These are phyloP conservation scores for Yamadazyma olivae DNA, from an alignment of 805 yeast species.

Conservation along the genomic window DNA sequence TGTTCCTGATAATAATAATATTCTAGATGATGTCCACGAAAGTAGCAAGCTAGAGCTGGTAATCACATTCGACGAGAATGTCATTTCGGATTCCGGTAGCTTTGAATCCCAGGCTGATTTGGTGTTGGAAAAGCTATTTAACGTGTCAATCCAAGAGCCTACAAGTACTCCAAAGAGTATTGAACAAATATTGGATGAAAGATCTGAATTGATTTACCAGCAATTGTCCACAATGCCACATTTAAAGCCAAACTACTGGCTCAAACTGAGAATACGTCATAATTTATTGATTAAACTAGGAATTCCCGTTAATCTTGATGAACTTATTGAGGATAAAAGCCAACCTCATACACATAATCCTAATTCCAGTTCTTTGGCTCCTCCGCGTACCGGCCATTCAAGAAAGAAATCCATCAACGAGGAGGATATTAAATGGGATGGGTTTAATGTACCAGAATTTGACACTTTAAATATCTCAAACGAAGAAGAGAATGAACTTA, in stretches of 20 bases:
- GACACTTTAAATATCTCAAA: conserved; percentile 25
- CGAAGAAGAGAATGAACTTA: conserved; percentile 22
- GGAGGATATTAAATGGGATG: conserved; percentile 32
- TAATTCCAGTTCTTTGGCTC: not conserved
- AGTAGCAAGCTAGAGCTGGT: not conserved
- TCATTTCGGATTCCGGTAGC: conserved; percentile 9
- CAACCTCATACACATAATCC: not conserved
- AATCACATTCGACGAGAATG: conserved; percentile 13
- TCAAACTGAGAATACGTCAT: conserved; percentile 59
- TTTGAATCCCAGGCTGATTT: conserved; percentile 11
- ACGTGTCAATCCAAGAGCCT: conserved; percentile 1
- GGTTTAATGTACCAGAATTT: conserved; percentile 35
- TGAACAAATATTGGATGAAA: conserved; percentile 20
- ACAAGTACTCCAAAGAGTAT: not conserved
- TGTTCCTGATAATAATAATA: not conserved
- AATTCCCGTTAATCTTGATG: conserved; percentile 70
- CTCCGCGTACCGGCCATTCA: conserved; percentile 4
- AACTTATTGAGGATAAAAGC: conserved; percentile 20
- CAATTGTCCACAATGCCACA: conserved; percentile 48
- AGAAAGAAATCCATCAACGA: conserved; percentile 24
- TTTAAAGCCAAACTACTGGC: conserved; percentile 66
- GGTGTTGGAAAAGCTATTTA: conserved; percentile 11
- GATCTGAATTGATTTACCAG: conserved; percentile 41
- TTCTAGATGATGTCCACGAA: not conserved
- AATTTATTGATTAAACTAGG: conserved; percentile 63